Evolutionary conservation across 1,284 basidiomycete species (phyloP), one percentile per base, ranked within the genome.

Genomic region (Apiotrichum veenhuisii): DNA sequence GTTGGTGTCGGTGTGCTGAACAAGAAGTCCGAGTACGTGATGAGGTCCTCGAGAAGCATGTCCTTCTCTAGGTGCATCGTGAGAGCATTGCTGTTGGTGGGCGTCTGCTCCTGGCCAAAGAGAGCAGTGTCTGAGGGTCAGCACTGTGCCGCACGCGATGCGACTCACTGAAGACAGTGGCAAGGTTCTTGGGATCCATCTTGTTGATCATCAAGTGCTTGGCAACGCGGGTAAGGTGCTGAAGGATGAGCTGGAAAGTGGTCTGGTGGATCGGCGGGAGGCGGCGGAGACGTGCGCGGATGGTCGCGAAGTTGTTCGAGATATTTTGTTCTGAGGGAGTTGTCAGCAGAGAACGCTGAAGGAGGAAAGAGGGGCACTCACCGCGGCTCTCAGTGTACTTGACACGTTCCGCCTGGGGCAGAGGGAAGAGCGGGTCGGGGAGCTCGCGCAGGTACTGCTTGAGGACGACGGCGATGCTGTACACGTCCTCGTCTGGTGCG

Each of bases 101-200:
- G 85, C 48, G 89, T 80, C 57, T 93, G 88, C 58, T 95, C 91
- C 71, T 92, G 90, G 14, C 91, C 91, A 67, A 95, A 93, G 45
- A 95, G 83, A 14, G 91, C 89, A 14, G 85, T 81, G 57, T 72
- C 68, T 71, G 41, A 38, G 20, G n/a, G 26, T 53, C 26, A 53
- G 52, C 22, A 17, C n/a, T n/a, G n/a, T n/a, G n/a, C n/a, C n/a
- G n/a, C n/a, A 3, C 22, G 23, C 1, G 23, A 17, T 40, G 26
- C 8, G 12, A 58, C 67, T 51, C 51, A 42, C 86, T 86, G 76
- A 92, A 92, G 1, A 91, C 86, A 54, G 93, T 91, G 5, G 89
- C 88, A 25, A 94, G 79, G 68, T 92, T 94, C 79, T 88, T 89
- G 0, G 87, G 80, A 62, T 92, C 91, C 95, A 98, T 98, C 78